These are phyloP conservation scores for Sugiyamaella pinicola DNA, from an alignment of 1,139 yeast genomes.

Conservation along the genomic window DNA sequence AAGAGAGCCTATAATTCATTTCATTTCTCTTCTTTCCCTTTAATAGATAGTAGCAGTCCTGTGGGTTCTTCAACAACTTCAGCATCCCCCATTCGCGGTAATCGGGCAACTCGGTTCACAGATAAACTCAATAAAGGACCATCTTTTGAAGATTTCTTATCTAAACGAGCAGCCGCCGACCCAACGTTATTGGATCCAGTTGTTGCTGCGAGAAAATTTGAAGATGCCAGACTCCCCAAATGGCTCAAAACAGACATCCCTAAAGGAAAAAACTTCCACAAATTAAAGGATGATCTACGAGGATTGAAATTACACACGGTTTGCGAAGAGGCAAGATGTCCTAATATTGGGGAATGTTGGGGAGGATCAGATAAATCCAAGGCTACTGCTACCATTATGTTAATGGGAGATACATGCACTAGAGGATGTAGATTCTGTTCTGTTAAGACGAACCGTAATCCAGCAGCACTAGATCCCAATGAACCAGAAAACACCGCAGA, in stretches of 20 bases:
- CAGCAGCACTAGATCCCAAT: slow-evolving; percentile 87
- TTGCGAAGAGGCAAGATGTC: slow-evolving; percentile 98
- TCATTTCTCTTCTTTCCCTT: slow-evolving; percentile 1
- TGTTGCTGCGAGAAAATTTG: slow-evolving; percentile 60
- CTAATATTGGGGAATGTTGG: slow-evolving; percentile 99
- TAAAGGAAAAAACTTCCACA: slow-evolving; percentile 79
- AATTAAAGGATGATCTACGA: slow-evolving; percentile 80
- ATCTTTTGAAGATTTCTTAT: slow-evolving; percentile 85
- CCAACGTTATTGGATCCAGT: slow-evolving; percentile 54
- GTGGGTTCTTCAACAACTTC: slow-evolving; percentile 5
- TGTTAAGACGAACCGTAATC: slow-evolving; percentile 87
- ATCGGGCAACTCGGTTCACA: slow-evolving; percentile 58
- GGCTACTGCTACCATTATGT: slow-evolving; percentile 99
- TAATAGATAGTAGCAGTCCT: not conserved
- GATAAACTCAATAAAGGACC: slow-evolving; percentile 84
- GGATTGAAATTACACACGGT: slow-evolving; percentile 91
- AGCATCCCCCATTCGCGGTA: slow-evolving; percentile 44
- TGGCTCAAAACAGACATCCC: slow-evolving; percentile 98
- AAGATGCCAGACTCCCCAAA: slow-evolving; percentile 76
- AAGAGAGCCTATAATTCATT: slow-evolving; percentile 7
- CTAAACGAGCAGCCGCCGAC: slow-evolving; percentile 67
- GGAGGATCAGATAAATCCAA: slow-evolving; percentile 90
- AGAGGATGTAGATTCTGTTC: slow-evolving; percentile 98
- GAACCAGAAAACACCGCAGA: slow-evolving; percentile 99
- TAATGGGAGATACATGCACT: slow-evolving; percentile 97